These are phyloP conservation scores for Sclerotinia borealis DNA, from an alignment of 2,329 filamentous ascomycete genomes.

Conservation along the genomic window DNA sequence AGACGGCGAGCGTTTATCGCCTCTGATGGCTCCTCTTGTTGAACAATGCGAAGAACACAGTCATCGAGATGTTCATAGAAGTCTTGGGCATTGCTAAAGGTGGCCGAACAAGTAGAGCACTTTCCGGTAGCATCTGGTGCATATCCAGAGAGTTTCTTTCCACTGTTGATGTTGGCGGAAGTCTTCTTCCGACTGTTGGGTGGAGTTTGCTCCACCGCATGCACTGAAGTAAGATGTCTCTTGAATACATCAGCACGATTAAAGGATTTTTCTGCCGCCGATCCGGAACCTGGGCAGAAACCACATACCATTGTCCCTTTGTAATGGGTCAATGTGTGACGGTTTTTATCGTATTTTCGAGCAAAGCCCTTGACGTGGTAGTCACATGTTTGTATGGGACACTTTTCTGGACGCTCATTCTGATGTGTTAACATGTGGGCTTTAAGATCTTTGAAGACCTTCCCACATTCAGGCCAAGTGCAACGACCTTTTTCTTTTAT, in stretches of 20 bases:
- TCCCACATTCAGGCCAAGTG: conserved; percentile 52
- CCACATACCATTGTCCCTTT: conserved; percentile 97
- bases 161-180: conserved; percentile 27
- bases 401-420: conserved; percentile 90
- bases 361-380: conserved; percentile 94
- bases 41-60: conserved; percentile 65
- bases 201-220: conserved; percentile 89
- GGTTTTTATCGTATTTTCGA: conserved; percentile 95
- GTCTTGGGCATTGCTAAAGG: conserved; percentile 82
- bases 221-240: conserved; percentile 84
- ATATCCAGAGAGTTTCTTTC: conserved; percentile 60
- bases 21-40: conserved; percentile 64
- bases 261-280: conserved; percentile 87
- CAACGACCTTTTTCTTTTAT: conserved; percentile 38
- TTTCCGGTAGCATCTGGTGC: conserved; percentile 74
- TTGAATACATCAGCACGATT: conserved; percentile 97
- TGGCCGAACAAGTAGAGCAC: conserved; percentile 85
- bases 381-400: conserved; percentile 86
- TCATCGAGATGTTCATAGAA: conserved; percentile 94
- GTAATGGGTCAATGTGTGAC: conserved; percentile 94
- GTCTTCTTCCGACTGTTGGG: conserved; percentile 79
- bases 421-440: conserved; percentile 97
- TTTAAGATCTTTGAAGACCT: conserved; percentile 58
- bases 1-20: conserved; percentile 62
- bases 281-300: conserved; percentile 86